A percentile compares a stretch with the other conserved stretches of the same genome.
phyloP scores from a whole-genome alignment of 2,329 filamentous ascomycete species.

The Colletotrichum falcatum region DNA sequence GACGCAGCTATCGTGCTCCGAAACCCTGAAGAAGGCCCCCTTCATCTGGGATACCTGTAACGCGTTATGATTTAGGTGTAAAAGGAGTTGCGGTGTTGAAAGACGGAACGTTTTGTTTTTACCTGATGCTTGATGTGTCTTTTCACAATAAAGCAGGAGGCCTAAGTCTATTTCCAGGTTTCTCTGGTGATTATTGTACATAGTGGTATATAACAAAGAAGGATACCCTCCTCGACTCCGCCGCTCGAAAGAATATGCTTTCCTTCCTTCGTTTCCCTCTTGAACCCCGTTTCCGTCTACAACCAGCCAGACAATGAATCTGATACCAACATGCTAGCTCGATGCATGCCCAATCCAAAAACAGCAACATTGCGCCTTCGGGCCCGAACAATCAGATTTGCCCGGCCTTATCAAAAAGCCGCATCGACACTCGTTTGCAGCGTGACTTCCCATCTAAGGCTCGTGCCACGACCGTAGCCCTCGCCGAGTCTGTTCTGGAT shows the following conservation, averaged over 20 bases:
- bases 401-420: constrained; percentile 28
- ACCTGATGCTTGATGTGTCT: not conserved
- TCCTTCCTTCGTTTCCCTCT: not conserved
- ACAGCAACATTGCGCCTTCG: not conserved
- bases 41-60: constrained; percentile 18
- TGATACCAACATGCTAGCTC: not conserved
- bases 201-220: constrained; percentile 26
- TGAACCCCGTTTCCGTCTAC: not conserved
- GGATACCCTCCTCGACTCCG: constrained; percentile 49
- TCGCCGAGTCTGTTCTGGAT: constrained; percentile 89
- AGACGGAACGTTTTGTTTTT: constrained; percentile 10
- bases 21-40: not conserved
- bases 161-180: constrained; percentile 13
- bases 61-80: constrained; percentile 33
- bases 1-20: not conserved
- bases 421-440: constrained; percentile 74
- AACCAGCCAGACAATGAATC: not conserved
- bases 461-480: constrained; percentile 83
- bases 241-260: constrained; percentile 25
- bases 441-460: constrained; percentile 92
- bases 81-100: constrained; percentile 37
- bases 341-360: not conserved
- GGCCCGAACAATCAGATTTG: not conserved
- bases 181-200: constrained; percentile 31
- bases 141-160: constrained; percentile 3